Evolutionary conservation across 2,329 filamentous ascomycete genomes (phyloP).

Genomic region (Clonostachys rhizophaga): DNA sequence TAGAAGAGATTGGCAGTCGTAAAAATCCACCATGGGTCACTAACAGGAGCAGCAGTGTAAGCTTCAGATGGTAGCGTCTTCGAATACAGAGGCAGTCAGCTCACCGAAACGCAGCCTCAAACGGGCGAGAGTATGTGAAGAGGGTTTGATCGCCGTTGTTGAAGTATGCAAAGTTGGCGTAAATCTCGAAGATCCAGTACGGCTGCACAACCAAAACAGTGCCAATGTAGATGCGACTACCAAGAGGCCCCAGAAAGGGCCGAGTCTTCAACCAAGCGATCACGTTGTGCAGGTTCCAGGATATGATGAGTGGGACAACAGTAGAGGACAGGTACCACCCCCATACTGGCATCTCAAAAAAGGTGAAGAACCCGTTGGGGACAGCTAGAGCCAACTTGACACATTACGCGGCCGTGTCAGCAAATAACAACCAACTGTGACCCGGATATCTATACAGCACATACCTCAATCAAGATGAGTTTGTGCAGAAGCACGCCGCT

Average conservation of each 20-base stretch:
- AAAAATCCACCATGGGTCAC: constrained; percentile 66
- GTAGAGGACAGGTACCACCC: constrained; percentile 61
- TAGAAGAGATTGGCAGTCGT: constrained; percentile 55
- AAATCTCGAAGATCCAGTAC: constrained; percentile 62
- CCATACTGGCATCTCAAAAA: constrained; percentile 44
- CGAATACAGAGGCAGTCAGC: constrained; percentile 1
- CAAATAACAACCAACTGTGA: too few species aligned
- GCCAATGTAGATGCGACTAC: constrained; percentile 46
- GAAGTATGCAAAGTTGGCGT: constrained; percentile 62
- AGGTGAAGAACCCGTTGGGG: constrained; percentile 55
- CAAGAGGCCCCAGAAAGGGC: constrained; percentile 47
- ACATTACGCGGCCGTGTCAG: too few species aligned
- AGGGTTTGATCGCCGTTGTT: constrained; percentile 43
- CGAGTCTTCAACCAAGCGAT: constrained; percentile 65
- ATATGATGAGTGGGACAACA: constrained; percentile 56
- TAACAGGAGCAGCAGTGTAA: constrained; percentile 8
- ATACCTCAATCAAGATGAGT: constrained; percentile 41
- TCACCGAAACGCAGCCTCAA: constrained; percentile 55
- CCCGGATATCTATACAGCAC: constrained; percentile 1
- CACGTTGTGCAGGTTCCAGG: constrained; percentile 61
- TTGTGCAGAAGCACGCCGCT: constrained; percentile 40
- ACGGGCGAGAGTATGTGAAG: constrained; percentile 50
- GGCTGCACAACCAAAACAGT: constrained; percentile 55
- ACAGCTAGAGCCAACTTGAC: constrained; percentile 29
- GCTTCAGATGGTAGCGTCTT: not conserved